phyloP scores from a whole-genome alignment of 1,139 yeast genomes.

The Candida neerlandica region DNA sequence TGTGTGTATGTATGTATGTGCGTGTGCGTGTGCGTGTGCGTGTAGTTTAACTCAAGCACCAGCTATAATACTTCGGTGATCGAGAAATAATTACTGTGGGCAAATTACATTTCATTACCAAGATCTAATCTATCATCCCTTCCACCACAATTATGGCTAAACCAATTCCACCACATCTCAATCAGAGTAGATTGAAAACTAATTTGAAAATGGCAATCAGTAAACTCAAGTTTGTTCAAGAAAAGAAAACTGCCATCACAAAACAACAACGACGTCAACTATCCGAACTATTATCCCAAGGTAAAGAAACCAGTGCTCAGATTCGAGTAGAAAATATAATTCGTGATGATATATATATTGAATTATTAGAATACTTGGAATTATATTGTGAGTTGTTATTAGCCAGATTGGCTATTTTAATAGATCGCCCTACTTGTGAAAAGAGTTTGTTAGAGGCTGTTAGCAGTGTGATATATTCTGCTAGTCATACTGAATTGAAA shows the following conservation, averaged over 20 bases:
- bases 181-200: slow-evolving; percentile 59
- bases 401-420: slow-evolving; percentile 68
- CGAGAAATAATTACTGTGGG: no score
- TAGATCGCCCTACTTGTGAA: slow-evolving; percentile 53
- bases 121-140: not conserved
- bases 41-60: no score
- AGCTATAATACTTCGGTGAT: no score
- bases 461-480: slow-evolving; percentile 66
- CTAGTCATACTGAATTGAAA: slow-evolving; percentile 74
- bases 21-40: no score
- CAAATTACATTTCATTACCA: not conserved
- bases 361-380: slow-evolving; percentile 77
- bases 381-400: slow-evolving; percentile 80
- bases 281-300: slow-evolving; percentile 70
- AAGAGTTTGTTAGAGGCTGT: slow-evolving; percentile 75
- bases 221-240: slow-evolving; percentile 77
- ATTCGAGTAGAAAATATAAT: slow-evolving; percentile 86
- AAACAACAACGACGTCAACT: slow-evolving; percentile 77
- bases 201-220: slow-evolving; percentile 80
- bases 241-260: slow-evolving; percentile 77
- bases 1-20: no score
- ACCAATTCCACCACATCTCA: slow-evolving; percentile 31
- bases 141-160: slow-evolving; percentile 5
- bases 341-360: slow-evolving; percentile 81
- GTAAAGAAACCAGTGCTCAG: slow-evolving; percentile 81